Conservation (phyloP, 1,284 basidiomycete genomes). For the Inonotus hispidus region DNA sequence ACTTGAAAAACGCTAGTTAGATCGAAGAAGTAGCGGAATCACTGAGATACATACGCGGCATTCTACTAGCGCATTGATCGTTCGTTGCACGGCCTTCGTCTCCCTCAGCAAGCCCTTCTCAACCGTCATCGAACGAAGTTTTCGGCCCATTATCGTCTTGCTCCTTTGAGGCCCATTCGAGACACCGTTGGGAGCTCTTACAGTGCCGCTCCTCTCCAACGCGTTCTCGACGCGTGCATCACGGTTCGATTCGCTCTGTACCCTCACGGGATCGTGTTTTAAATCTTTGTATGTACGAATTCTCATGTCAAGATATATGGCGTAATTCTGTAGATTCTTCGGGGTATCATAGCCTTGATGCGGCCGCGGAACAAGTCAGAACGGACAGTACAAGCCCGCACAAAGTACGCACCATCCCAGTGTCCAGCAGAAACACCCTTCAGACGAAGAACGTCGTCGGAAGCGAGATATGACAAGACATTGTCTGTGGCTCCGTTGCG, state of each 20-base stretch:
- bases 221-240: slow-evolving; percentile 64
- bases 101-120: slow-evolving; percentile 94
- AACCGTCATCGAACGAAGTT: slow-evolving; percentile 87
- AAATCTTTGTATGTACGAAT: slow-evolving; percentile 89
- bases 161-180: slow-evolving; percentile 45
- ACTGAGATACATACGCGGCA: slow-evolving; percentile 62
- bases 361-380: background rate
- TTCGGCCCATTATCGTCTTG: slow-evolving; percentile 76
- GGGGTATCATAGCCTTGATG: slow-evolving; percentile 75
- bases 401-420: slow-evolving; percentile 67
- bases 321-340: slow-evolving; percentile 84
- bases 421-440: slow-evolving; percentile 70
- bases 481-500: slow-evolving; percentile 91
- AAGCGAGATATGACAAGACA: slow-evolving; percentile 77
- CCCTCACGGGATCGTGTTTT: slow-evolving; percentile 89
- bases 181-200: slow-evolving; percentile 23
- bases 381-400: background rate
- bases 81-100: slow-evolving; percentile 84
- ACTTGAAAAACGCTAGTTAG: slow-evolving; percentile 40
- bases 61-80: slow-evolving; percentile 83
- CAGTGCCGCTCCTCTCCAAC: slow-evolving; percentile 39
- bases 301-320: slow-evolving; percentile 83
- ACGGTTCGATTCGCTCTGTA: slow-evolving; percentile 86
- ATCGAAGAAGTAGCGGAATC: background rate
- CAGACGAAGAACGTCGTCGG: slow-evolving; percentile 73